Evolutionary conservation across 208 protist genomes (phyloP).

Genomic region (Leishmania guyanensis): DNA sequence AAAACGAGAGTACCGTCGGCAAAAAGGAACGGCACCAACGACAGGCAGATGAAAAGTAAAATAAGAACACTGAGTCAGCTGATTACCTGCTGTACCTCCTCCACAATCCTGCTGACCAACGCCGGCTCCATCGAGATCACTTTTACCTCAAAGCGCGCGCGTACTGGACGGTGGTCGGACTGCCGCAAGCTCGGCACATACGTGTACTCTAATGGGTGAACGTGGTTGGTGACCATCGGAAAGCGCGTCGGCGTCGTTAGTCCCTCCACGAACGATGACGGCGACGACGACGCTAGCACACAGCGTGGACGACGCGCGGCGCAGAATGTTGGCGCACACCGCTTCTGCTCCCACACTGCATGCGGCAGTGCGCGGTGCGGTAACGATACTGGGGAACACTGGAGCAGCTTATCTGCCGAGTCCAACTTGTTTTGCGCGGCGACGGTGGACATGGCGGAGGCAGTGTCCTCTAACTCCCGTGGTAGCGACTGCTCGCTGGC

Average conservation of each 20-base stretch:
- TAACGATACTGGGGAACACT: not conserved
- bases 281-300: not conserved
- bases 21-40: not conserved
- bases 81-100: constrained; percentile 11
- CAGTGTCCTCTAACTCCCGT: not conserved
- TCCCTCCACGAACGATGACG: not conserved
- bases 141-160: constrained; percentile 66
- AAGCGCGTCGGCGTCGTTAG: constrained; percentile 22
- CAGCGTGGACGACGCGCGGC: constrained; percentile 26
- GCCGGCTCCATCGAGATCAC: constrained; percentile 47
- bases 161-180: constrained; percentile 78
- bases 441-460: constrained; percentile 12
- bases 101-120: constrained; percentile 41
- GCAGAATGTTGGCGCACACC: constrained; percentile 35
- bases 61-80: not conserved
- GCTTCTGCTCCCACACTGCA: constrained; percentile 23
- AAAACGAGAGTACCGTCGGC: not conserved
- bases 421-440: constrained; percentile 12
- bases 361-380: constrained; percentile 9
- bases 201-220: constrained; percentile 52
- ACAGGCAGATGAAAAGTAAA: not conserved
- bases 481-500: not conserved
- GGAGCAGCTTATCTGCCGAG: not conserved
- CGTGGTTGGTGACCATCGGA: constrained; percentile 56
- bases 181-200: constrained; percentile 45